These are phyloP conservation scores for Amanita rubescens DNA, from an alignment of 768 basidiomycete genomes.

Conservation along the genomic window DNA sequence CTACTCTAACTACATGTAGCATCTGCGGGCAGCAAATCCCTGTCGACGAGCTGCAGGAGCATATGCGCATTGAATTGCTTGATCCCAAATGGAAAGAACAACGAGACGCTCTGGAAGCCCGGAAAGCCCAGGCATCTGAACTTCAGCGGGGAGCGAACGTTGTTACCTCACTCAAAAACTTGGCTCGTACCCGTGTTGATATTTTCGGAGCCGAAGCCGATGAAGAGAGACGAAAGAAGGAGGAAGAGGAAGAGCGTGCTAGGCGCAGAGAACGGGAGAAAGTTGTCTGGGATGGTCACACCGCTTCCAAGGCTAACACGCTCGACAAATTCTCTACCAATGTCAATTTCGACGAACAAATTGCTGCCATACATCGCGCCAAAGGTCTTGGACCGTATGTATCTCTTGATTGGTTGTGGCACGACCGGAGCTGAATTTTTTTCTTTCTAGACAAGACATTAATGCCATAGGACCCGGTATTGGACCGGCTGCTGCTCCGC, in stretches of 20 bases:
- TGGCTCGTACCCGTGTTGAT: conserved; percentile 94
- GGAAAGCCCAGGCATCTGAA: conserved; percentile 85
- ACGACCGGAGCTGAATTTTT: conserved; percentile 10
- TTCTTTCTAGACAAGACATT: conserved; percentile 49
- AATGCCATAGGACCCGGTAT: conserved; percentile 86
- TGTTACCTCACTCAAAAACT: conserved; percentile 83
- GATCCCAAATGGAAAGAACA: conserved; percentile 99
- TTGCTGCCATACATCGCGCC: conserved; percentile 90
- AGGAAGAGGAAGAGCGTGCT: conserved; percentile 81
- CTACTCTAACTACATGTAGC: conserved; percentile 78
- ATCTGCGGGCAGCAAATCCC: conserved; percentile 97
- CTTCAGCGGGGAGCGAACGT: conserved; percentile 90
- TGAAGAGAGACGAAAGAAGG: conserved; percentile 79
- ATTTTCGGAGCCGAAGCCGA: conserved; percentile 94
- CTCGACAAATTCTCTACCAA: conserved; percentile 90
- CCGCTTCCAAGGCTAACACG: conserved; percentile 86
- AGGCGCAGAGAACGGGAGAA: conserved; percentile 86
- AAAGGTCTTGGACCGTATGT: conserved; percentile 86
- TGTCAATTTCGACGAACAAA: conserved; percentile 96
- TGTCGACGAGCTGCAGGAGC: conserved; percentile 92
- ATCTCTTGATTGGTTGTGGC: not conserved
- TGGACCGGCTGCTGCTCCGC: conserved; percentile 67
- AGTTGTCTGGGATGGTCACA: conserved; percentile 98
- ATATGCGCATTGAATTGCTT: conserved; percentile 96
- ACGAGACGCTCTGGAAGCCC: conserved; percentile 79